Evolutionary conservation across 345 rosid species (phyloP).

Genomic region (Gossypium thurberi): DNA sequence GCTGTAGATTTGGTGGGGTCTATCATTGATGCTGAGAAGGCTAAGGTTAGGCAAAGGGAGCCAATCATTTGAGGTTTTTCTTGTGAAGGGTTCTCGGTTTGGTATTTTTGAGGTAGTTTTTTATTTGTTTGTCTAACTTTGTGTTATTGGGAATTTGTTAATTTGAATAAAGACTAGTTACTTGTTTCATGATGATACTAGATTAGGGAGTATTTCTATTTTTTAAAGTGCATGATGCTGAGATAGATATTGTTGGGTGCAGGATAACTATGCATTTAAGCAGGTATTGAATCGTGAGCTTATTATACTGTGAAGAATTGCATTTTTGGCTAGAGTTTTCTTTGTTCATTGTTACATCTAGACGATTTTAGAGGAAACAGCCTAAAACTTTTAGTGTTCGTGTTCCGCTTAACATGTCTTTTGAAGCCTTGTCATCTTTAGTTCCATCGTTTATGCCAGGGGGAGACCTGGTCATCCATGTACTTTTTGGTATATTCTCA

Average conservation of each 20-base stretch:
- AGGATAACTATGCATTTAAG: background rate
- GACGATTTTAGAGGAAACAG: background rate
- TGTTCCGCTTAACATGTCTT: background rate
- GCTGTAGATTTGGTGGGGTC: conserved; percentile 62
- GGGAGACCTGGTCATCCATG: background rate
- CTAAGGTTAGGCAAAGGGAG: conserved; percentile 62
- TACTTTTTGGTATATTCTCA: background rate
- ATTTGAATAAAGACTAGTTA: background rate
- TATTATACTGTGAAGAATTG: background rate
- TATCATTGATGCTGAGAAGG: conserved; percentile 90
- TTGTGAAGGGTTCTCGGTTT: background rate
- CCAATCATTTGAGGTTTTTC: conserved; percentile 39
- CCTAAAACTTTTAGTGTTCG: background rate
- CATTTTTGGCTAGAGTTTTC: background rate
- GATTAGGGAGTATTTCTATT: too few species aligned
- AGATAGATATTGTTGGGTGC: background rate
- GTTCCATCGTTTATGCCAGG: background rate
- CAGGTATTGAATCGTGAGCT: background rate
- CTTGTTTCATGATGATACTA: background rate
- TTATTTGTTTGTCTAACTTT: conserved; percentile 3
- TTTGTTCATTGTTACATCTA: background rate
- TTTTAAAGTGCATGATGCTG: background rate
- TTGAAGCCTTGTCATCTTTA: background rate
- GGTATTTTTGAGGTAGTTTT: background rate
- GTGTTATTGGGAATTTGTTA: background rate